Conservation (phyloP, 192 early-diverging fungal genomes). For the Podila minutissima region DNA sequence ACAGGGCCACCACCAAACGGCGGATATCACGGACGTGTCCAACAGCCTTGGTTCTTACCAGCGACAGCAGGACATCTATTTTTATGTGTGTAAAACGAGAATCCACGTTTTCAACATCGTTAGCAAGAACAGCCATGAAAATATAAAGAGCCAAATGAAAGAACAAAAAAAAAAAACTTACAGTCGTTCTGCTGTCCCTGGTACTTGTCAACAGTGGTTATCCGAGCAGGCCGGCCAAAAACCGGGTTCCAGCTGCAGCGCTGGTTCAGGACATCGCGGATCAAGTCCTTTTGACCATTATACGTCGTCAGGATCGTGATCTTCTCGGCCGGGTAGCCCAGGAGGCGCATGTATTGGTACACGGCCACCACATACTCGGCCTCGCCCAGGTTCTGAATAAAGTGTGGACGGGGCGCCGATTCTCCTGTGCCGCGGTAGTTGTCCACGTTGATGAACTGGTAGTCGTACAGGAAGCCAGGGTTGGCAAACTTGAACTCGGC, state of each 20-base stretch:
- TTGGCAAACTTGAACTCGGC: constrained; percentile 78
- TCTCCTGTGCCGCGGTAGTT: constrained; percentile 86
- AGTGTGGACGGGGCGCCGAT: constrained; percentile 85
- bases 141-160: background rate
- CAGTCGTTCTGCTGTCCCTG: constrained; percentile 97
- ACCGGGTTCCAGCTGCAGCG: constrained; percentile 89
- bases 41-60: constrained; percentile 90
- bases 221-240: constrained; percentile 79
- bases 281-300: constrained; percentile 95
- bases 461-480: constrained; percentile 86
- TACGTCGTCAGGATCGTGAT: constrained; percentile 97
- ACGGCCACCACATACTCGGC: constrained; percentile 97
- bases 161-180: constrained; percentile 39
- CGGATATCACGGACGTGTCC: constrained; percentile 95
- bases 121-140: background rate
- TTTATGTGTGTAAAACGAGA: background rate
- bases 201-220: constrained; percentile 96
- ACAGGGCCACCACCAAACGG: constrained; percentile 93
- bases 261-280: constrained; percentile 87
- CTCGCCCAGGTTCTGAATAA: constrained; percentile 97
- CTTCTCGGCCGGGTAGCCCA: constrained; percentile 91
- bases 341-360: constrained; percentile 95
- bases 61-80: constrained; percentile 85
- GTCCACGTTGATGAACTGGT: constrained; percentile 88
- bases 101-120: too few relatives aligned